Evolutionary conservation across 148 eudicot genomes (phyloP).

Genomic region (Vaccinium macrocarpon): DNA sequence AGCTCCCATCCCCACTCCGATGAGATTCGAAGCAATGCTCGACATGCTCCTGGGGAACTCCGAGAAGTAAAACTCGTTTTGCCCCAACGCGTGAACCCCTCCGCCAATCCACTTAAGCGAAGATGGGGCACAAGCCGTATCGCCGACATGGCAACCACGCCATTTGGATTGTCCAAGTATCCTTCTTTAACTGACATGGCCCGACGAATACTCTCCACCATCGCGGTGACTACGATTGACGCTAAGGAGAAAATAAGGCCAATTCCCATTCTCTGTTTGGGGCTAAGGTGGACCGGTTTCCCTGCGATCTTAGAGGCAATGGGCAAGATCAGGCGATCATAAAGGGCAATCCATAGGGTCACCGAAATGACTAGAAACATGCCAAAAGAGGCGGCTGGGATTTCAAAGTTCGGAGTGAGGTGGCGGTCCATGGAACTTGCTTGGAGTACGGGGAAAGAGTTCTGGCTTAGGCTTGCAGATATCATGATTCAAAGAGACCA

Average conservation of each 20-base stretch:
- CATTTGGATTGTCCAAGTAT: slow-evolving; percentile 18
- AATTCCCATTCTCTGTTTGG: slow-evolving; percentile 57
- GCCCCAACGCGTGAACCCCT: slow-evolving; percentile 48
- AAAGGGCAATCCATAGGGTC: slow-evolving; percentile 47
- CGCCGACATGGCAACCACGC: slow-evolving; percentile 46
- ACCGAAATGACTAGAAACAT: slow-evolving; percentile 34
- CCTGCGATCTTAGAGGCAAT: slow-evolving; percentile 36
- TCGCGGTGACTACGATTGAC: slow-evolving; percentile 32
- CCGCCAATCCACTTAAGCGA: slow-evolving; percentile 45
- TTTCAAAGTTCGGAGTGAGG: slow-evolving; percentile 42
- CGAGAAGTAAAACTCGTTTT: slow-evolving; percentile 50
- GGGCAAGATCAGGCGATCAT: slow-evolving; percentile 50
- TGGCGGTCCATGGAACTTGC: slow-evolving; percentile 61
- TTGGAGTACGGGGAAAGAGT: slow-evolving; percentile 53
- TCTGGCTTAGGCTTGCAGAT: slow-evolving; percentile 27
- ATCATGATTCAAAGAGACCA: slow-evolving; percentile 60
- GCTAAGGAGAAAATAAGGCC: slow-evolving; percentile 44
- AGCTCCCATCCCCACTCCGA: slow-evolving; percentile 28
- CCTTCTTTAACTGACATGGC: slow-evolving; percentile 32
- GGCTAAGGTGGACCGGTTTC: slow-evolving; percentile 30
- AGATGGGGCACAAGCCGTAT: slow-evolving; percentile 59
- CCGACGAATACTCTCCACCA: slow-evolving; percentile 44
- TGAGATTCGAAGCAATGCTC: slow-evolving; percentile 46
- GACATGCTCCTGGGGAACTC: slow-evolving; percentile 66
- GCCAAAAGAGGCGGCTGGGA: slow-evolving; percentile 61